Evolutionary conservation across 1,284 basidiomycete species (phyloP), one percentile per base, ranked within the genome.

Genomic region (Rhodotorula sp.): DNA sequence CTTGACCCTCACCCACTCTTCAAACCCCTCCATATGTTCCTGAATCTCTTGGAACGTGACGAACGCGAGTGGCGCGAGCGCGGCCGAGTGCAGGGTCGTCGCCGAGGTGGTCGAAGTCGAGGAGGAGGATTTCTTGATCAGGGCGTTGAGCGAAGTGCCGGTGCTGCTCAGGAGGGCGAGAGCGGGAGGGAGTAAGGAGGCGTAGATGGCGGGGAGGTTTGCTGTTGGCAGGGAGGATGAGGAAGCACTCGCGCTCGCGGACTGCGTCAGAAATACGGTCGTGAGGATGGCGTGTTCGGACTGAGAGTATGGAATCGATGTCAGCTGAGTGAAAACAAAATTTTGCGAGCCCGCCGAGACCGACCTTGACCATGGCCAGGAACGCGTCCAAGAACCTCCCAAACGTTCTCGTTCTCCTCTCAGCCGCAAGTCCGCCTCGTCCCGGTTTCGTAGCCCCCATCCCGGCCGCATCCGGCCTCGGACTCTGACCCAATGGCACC

Each of bases 41-140:
- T 62, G 66, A 21, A 79, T 64, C 52, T 79, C 78, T 16, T 66
- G 58, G 54, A 76, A 79, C 19, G 70, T 71, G 6, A 66, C 72
- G 67, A 79, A 79, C 14, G 79, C 79, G 50, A 78, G 65, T 26
- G 74, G 72, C 28, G 78, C 72, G 52, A 73, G 70, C 5, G 79
- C 71, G 38, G 73, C 69, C 45, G 77, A 65, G 38, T 43, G 38
- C 50, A n/a, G 10, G 21, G 23, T 52, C 23, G 23, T 54, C 38
- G 50, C 55, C 43, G 38, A 45, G 38, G 52, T n/a, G 52, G 52
- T n/a, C 1, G 52, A 15, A 10, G 54, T 28, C 2, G 54, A 14
- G 54, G 54, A 10, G 2, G 77, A 70, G 21, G 60, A 23, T 60
- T 77, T 77, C 63, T 79, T 79, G 71, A 79, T 73, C 12, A 74